Evolutionary conservation across 2,329 filamentous ascomycete species (phyloP).

Genomic region (Cephalotrichum gorgonifer): DNA sequence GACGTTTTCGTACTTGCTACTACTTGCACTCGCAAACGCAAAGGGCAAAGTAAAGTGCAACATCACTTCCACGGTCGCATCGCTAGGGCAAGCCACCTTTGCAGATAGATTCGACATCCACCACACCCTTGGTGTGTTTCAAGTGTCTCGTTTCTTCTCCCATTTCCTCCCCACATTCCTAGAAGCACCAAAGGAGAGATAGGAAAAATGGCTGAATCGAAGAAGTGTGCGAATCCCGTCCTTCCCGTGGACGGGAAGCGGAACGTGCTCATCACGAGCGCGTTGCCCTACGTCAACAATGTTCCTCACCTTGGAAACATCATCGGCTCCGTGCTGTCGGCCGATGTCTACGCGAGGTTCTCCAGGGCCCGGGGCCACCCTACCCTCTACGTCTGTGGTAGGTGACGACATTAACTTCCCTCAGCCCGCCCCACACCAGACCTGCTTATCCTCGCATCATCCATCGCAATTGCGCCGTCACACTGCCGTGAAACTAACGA

Average conservation of each 20-base stretch:
- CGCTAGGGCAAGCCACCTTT: background rate
- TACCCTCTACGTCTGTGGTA: slow-evolving; percentile 70
- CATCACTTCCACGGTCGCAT: too few species aligned
- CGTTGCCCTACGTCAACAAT: slow-evolving; percentile 71
- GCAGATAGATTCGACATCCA: background rate
- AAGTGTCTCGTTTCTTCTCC: background rate
- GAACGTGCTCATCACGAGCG: slow-evolving; percentile 85
- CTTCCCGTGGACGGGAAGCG: slow-evolving; percentile 63
- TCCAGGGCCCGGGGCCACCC: slow-evolving; percentile 69
- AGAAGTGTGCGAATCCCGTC: slow-evolving; percentile 27
- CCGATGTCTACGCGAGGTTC: slow-evolving; percentile 77
- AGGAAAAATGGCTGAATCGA: background rate
- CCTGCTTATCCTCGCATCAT: too few species aligned
- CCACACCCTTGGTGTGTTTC: background rate
- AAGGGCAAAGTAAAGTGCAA: too few species aligned
- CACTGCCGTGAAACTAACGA: background rate
- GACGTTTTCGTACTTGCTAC: background rate
- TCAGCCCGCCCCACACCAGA: too few species aligned
- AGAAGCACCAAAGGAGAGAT: background rate
- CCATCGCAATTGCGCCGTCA: background rate
- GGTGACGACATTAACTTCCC: slow-evolving; percentile 3
- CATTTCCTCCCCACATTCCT: background rate
- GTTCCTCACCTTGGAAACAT: slow-evolving; percentile 83
- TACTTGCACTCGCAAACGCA: too few species aligned
- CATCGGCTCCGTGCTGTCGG: slow-evolving; percentile 76